Conservation (phyloP, 2,329 filamentous ascomycete species). For the Aspergillus versicolor region DNA sequence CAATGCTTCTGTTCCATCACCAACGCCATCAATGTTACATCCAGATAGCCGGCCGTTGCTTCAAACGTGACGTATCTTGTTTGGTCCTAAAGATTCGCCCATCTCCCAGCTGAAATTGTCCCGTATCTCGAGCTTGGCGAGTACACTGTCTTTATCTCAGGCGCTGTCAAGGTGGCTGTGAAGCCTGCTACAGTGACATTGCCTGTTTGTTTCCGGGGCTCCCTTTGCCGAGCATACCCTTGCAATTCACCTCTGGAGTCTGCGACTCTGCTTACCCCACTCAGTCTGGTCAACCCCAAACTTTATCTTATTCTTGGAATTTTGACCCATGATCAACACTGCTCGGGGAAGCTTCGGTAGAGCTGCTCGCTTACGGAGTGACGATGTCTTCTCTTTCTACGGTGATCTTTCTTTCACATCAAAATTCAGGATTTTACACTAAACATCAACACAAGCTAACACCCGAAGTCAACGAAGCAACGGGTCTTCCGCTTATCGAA, state of each 20-base stretch:
- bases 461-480: not conserved
- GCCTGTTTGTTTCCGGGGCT: not conserved
- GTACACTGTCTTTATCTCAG: not conserved
- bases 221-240: not conserved
- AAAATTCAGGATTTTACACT: not conserved
- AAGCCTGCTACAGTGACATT: slow-evolving; percentile 6
- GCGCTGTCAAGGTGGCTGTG: not conserved
- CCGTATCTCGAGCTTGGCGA: slow-evolving; percentile 3
- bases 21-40: slow-evolving; percentile 13
- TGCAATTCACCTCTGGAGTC: not conserved
- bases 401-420: not conserved
- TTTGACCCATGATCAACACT: not conserved
- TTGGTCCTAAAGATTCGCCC: not conserved
- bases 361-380: not conserved
- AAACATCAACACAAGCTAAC: not conserved
- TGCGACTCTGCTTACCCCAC: not conserved
- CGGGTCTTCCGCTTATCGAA: not conserved
- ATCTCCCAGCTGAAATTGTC: not conserved
- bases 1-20: slow-evolving; percentile 16
- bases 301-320: not conserved
- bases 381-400: not conserved
- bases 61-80: not conserved
- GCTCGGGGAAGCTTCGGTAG: not conserved
- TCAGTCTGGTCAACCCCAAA: not conserved
- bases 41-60: not conserved